Percentiles rank a stretch among this genome's conserved stretches.
phyloP scores from a whole-genome alignment of 164 flowering plant genomes.

The Annona squamosa region DNA sequence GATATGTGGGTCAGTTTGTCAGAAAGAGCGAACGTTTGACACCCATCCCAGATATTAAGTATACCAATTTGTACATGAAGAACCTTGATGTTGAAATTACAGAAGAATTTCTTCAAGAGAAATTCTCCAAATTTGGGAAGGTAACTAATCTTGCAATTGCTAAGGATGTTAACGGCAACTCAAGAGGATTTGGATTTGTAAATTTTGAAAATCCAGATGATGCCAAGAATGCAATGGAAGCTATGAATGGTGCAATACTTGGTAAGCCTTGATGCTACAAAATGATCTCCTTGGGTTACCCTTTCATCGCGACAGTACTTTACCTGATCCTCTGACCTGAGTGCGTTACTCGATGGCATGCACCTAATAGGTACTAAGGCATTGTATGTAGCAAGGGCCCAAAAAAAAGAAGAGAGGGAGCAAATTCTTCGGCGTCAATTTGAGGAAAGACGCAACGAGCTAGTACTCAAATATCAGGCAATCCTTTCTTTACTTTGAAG shows the following conservation, averaged over 20 bases:
- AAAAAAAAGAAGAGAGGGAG: slow-evolving; percentile 73
- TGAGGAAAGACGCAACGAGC: slow-evolving; percentile 69
- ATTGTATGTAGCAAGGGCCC: slow-evolving; percentile 82
- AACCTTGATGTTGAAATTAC: slow-evolving; percentile 57
- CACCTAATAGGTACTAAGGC: slow-evolving; percentile 52
- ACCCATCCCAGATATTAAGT: slow-evolving; percentile 46
- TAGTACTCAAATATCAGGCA: slow-evolving; percentile 57
- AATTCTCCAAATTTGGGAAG: slow-evolving; percentile 67
- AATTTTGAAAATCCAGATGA: slow-evolving; percentile 70
- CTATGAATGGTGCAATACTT: slow-evolving; percentile 59
- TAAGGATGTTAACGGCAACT: slow-evolving; percentile 57
- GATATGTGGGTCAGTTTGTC: slow-evolving; percentile 63
- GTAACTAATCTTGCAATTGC: slow-evolving; percentile 46
- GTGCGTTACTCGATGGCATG: not conserved
- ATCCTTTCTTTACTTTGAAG: not conserved
- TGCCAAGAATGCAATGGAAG: slow-evolving; percentile 60
- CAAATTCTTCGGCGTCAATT: slow-evolving; percentile 52
- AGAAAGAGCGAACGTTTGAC: slow-evolving; percentile 53
- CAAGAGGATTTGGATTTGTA: slow-evolving; percentile 90
- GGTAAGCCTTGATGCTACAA: slow-evolving; percentile 31
- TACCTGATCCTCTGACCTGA: not conserved
- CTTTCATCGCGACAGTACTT: not conserved
- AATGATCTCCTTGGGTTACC: not conserved
- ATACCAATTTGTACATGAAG: slow-evolving; percentile 75
- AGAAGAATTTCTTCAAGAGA: slow-evolving; percentile 53